phyloP scores from a whole-genome alignment of 2,329 filamentous ascomycete species.

The Fusarium veterinarium region DNA sequence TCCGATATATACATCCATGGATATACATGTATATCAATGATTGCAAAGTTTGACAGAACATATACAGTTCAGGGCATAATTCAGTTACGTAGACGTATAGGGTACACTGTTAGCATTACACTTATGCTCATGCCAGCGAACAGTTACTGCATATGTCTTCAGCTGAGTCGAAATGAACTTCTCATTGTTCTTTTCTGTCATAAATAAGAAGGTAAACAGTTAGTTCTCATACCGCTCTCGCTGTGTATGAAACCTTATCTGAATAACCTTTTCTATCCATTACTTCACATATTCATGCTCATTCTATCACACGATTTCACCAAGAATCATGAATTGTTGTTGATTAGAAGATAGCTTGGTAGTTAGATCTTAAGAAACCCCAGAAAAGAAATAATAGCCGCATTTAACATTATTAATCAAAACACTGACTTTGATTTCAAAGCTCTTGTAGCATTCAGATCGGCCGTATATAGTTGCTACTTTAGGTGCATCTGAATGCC shows the following conservation, averaged over 20 bases:
- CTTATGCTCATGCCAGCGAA: not conserved
- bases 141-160: not conserved
- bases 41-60: not conserved
- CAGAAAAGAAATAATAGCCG: not conserved
- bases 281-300: rapidly evolving
- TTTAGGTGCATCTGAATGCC: slow-evolving; percentile 3
- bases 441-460: not conserved
- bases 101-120: not conserved
- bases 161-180: rapidly evolving
- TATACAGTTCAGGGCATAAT: too few relatives aligned
- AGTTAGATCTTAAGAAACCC: not conserved
- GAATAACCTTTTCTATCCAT: not conserved
- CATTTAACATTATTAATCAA: not conserved
- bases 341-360: not conserved
- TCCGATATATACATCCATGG: not conserved
- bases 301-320: too few relatives aligned
- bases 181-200: not conserved
- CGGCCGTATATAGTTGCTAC: not conserved
- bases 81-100: not conserved
- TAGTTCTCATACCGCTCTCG: too few relatives aligned
- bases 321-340: not conserved
- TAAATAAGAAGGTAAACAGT: not conserved
- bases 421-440: not conserved
- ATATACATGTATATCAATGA: not conserved
- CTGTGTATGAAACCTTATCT: not conserved